Evolutionary conservation across 768 basidiomycete genomes (phyloP).

Genomic region (Lactarius quietus): DNA sequence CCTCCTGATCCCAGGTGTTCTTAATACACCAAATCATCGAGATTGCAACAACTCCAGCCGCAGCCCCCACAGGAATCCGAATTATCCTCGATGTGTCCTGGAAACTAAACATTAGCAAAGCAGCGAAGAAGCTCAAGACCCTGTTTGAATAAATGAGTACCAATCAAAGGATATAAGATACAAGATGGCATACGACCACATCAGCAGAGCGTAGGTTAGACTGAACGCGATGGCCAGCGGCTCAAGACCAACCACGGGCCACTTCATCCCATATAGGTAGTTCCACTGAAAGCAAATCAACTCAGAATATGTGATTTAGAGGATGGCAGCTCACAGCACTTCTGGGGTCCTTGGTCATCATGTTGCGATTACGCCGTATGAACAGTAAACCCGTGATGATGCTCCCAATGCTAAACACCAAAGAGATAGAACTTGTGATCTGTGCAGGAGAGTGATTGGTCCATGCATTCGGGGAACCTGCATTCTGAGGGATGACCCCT

Average conservation of each 20-base stretch:
- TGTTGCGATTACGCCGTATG: conserved; percentile 42
- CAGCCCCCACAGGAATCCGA: neutral
- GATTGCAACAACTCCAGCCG: neutral
- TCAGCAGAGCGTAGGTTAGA: no score
- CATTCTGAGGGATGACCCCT: neutral
- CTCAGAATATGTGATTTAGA: conserved; percentile 7
- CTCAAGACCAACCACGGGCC: conserved; percentile 41
- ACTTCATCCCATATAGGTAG: conserved; percentile 30
- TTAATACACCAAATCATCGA: conserved; percentile 8
- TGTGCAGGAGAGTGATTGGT: conserved; percentile 41
- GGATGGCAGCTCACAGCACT: conserved; percentile 15
- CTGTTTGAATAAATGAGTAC: no score
- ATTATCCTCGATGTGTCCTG: neutral
- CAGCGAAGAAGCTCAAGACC: no score
- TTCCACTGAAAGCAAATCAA: conserved; percentile 25
- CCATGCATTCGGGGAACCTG: conserved; percentile 1
- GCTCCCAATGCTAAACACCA: conserved; percentile 45
- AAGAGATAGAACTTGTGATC: conserved; percentile 50
- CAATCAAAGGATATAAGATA: no score
- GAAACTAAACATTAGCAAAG: no score
- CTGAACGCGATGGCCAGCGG: conserved; percentile 51
- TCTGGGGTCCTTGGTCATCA: conserved; percentile 35
- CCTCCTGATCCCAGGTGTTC: conserved; percentile 10
- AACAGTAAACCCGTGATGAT: conserved; percentile 48
- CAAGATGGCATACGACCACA: no score